A percentile compares a stretch with the other conserved stretches of the same genome.
Evolutionary conservation across 305 asterid genomes (phyloP).

Genomic region (Petunia hybrid): DNA sequence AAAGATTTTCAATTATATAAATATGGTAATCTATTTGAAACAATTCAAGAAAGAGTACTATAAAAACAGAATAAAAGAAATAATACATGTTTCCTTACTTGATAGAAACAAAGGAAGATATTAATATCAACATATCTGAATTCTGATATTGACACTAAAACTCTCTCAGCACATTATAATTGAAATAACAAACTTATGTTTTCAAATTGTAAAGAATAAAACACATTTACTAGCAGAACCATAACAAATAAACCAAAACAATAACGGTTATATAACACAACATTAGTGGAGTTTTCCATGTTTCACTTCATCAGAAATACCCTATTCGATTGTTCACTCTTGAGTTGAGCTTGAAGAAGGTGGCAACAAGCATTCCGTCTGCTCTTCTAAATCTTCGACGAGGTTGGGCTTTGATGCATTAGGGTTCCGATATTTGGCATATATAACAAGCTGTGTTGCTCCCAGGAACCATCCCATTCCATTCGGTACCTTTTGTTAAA

Average conservation of each 20-base stretch:
- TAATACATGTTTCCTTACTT: neutral
- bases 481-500: conserved; percentile 30
- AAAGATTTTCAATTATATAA: too few relatives aligned
- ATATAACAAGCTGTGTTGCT: conserved; percentile 25
- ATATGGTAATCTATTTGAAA: too few relatives aligned
- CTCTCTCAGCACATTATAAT: neutral
- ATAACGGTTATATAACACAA: neutral
- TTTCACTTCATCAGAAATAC: neutral
- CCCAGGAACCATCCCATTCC: conserved; percentile 30
- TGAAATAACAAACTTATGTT: neutral
- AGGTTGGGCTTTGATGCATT: neutral
- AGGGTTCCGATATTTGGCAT: conserved; percentile 27
- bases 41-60: too few relatives aligned
- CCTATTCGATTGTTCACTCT: neutral
- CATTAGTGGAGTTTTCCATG: neutral
- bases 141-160: neutral
- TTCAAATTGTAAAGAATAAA: neutral
- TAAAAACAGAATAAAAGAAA: neutral
- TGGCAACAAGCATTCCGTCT: conserved; percentile 2
- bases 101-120: too few relatives aligned
- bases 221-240: neutral
- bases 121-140: too few relatives aligned
- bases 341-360: neutral
- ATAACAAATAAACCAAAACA: neutral
- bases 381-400: conserved; percentile 19